Conservation (phyloP, 2,329 filamentous ascomycete species). For the Aspergillus sp. region DNA sequence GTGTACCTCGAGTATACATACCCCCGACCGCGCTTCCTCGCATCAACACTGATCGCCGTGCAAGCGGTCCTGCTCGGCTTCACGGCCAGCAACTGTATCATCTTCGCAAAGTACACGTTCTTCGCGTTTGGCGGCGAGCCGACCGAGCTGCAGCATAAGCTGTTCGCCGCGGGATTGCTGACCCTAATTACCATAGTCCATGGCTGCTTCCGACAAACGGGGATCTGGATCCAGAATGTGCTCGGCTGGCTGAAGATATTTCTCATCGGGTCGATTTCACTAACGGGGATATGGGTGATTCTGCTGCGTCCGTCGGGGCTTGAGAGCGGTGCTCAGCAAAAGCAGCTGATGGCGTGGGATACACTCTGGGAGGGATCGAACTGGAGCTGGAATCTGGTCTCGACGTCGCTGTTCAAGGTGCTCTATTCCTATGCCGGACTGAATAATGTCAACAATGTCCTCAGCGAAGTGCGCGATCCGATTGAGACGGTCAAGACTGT, state of each 20-base stretch:
- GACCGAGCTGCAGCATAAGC: constrained; percentile 54
- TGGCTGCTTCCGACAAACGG: constrained; percentile 56
- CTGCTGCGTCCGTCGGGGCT: constrained; percentile 40
- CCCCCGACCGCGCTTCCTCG: constrained; percentile 61
- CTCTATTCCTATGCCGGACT: constrained; percentile 69
- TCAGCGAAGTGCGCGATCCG: constrained; percentile 70
- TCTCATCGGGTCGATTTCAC: constrained; percentile 61
- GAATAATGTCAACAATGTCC: constrained; percentile 67
- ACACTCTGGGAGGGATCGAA: constrained; percentile 63
- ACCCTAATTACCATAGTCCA: constrained; percentile 60
- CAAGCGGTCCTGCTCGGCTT: constrained; percentile 66
- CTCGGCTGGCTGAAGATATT: constrained; percentile 65
- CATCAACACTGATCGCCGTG: constrained; percentile 63
- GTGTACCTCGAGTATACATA: constrained; percentile 72
- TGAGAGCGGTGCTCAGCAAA: background rate
- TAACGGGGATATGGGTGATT: constrained; percentile 62
- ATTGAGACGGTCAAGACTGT: constrained; percentile 65
- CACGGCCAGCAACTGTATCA: constrained; percentile 68
- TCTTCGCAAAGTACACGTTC: constrained; percentile 65
- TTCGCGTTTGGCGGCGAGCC: constrained; percentile 58
- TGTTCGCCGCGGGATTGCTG: constrained; percentile 58
- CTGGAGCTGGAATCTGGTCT: constrained; percentile 68
- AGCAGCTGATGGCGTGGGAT: constrained; percentile 45
- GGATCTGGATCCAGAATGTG: constrained; percentile 60
- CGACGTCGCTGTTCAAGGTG: constrained; percentile 63